Conservation (phyloP, 352 stramenopile species). For the Pythium phragmitis region DNA sequence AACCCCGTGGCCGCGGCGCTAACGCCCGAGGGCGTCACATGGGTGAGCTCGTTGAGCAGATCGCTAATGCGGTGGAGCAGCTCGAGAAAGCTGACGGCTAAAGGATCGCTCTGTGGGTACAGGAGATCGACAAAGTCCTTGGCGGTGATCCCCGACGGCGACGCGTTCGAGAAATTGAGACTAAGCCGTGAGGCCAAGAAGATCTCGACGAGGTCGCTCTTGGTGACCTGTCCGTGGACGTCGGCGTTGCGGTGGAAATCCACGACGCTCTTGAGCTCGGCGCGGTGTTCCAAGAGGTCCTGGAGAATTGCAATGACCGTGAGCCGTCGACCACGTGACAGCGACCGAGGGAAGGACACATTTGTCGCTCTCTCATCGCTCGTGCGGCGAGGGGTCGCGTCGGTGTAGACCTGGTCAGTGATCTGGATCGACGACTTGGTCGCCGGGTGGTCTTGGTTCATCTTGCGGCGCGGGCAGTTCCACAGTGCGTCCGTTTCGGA, state of each 20-base stretch:
- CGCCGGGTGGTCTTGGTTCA: slow-evolving; percentile 62
- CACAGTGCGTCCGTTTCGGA: slow-evolving; percentile 52
- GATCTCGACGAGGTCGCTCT: slow-evolving; percentile 60
- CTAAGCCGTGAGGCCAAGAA: slow-evolving; percentile 60
- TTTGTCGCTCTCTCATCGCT: not conserved
- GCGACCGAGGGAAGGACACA: not conserved
- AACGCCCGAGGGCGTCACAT: slow-evolving; percentile 1
- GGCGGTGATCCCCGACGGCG: slow-evolving; percentile 35
- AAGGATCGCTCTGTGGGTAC: slow-evolving; percentile 34
- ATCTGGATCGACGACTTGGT: slow-evolving; percentile 60
- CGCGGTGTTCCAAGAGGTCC: slow-evolving; percentile 65
- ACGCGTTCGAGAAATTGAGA: slow-evolving; percentile 46
- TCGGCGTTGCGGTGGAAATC: slow-evolving; percentile 60
- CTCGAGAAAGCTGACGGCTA: slow-evolving; percentile 52
- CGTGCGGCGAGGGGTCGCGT: not conserved
- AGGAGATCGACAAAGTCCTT: slow-evolving; percentile 63
- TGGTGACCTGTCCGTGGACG: slow-evolving; percentile 58
- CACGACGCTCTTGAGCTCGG: slow-evolving; percentile 70
- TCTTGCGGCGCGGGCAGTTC: slow-evolving; percentile 61
- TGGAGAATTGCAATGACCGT: slow-evolving; percentile 58
- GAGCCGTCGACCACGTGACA: slow-evolving; percentile 25
- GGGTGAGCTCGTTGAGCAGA: slow-evolving; percentile 49
- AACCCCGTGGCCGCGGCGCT: slow-evolving; percentile 22
- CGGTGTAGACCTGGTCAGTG: slow-evolving; percentile 35
- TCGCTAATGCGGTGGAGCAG: slow-evolving; percentile 63